phyloP scores from a whole-genome alignment of 257 asterid species.

The Plantago major region DNA sequence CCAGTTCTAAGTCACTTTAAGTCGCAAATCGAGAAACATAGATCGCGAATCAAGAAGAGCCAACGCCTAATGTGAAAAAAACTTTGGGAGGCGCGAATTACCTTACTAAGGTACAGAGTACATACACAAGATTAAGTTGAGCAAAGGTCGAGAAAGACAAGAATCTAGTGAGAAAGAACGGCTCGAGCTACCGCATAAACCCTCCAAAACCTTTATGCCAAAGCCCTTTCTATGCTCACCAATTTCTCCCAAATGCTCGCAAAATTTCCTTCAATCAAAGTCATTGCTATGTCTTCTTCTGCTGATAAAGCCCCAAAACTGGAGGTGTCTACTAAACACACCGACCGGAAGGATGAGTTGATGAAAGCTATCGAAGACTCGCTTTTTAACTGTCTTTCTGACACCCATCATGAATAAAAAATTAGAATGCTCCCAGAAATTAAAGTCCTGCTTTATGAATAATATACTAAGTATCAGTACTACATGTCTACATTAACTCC shows the following conservation, averaged over 20 bases:
- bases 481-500: too few relatives aligned
- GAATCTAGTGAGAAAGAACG: conserved; percentile 18
- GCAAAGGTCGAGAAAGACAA: too few relatives aligned
- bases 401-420: conserved; percentile 77
- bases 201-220: conserved; percentile 32
- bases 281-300: conserved; percentile 51
- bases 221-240: conserved; percentile 21
- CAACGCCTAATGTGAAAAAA: too few relatives aligned
- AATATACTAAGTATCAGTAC: too few relatives aligned
- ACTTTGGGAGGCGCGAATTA: too few relatives aligned
- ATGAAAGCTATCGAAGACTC: conserved; percentile 51
- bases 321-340: conserved; percentile 25
- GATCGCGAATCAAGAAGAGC: too few relatives aligned
- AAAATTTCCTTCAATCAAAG: conserved; percentile 30
- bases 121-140: too few relatives aligned
- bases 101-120: too few relatives aligned
- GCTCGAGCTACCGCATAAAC: conserved; percentile 35
- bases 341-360: conserved; percentile 45
- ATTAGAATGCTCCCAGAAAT: too few relatives aligned
- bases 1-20: too few relatives aligned
- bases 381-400: conserved; percentile 62
- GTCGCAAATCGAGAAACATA: too few relatives aligned
- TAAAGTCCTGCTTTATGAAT: too few relatives aligned
- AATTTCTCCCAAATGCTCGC: conserved; percentile 19
- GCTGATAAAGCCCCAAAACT: conserved; percentile 23